Evolutionary conservation across 1,139 yeast genomes (phyloP).

Genomic region (Kurtzmaniella quercitrusa): DNA sequence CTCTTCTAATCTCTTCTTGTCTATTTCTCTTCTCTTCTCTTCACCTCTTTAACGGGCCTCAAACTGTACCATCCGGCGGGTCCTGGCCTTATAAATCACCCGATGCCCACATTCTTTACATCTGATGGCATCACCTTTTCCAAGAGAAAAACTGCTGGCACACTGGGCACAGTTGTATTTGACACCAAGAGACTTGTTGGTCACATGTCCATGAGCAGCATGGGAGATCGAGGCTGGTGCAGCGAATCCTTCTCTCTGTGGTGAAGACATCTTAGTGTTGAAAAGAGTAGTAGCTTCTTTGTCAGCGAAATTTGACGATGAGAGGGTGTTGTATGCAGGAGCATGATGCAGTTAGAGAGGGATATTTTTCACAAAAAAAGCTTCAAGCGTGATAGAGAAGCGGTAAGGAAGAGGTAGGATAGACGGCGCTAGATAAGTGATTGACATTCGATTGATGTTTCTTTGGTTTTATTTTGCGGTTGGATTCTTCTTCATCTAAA

Average conservation of each 20-base stretch:
- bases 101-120: conserved; percentile 99
- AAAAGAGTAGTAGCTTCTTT: neutral
- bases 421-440: too few species aligned
- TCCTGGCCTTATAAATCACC: conserved; percentile 93
- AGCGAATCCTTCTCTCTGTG: conserved; percentile 88
- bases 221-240: conserved; percentile 79
- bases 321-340: conserved; percentile 1
- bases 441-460: too few species aligned
- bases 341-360: too few species aligned
- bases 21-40: too few species aligned
- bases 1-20: too few species aligned
- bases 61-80: conserved; percentile 83
- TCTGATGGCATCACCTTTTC: conserved; percentile 94
- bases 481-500: too few species aligned
- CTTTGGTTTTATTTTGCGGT: too few species aligned
- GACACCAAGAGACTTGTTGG: conserved; percentile 78
- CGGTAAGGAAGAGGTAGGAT: too few species aligned
- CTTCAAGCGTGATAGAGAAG: too few species aligned
- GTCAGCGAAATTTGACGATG: neutral
- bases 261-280: conserved; percentile 42
- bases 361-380: too few species aligned
- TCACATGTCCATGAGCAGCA: conserved; percentile 49
- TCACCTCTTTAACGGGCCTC: conserved; percentile 37
- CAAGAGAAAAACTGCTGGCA: conserved; percentile 81
- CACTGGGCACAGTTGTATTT: conserved; percentile 96